These are phyloP conservation scores for Raphidocelis subcapitata DNA, from an alignment of 139 green algal species.

Conservation along the genomic window DNA sequence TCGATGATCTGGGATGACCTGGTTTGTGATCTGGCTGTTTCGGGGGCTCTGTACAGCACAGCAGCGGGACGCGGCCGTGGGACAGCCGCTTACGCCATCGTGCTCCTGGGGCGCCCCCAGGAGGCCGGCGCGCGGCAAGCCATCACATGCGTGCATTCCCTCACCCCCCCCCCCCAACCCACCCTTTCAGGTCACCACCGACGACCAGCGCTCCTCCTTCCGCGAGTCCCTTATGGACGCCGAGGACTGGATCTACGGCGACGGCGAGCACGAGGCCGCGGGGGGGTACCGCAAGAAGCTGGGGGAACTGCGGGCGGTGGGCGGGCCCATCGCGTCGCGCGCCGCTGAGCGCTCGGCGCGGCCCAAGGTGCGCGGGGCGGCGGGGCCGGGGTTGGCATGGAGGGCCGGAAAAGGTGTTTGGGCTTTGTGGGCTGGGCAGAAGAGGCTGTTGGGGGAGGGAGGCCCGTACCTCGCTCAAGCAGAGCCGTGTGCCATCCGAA, in stretches of 20 bases:
- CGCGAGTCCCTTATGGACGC: conserved; percentile 52
- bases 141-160: too few species aligned
- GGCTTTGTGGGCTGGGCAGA: not conserved
- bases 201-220: conserved; percentile 69
- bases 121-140: too few species aligned
- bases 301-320: conserved; percentile 32
- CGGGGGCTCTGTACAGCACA: not conserved
- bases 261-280: conserved; percentile 62
- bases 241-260: conserved; percentile 97
- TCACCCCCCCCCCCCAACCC: too few species aligned
- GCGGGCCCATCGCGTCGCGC: conserved; percentile 44
- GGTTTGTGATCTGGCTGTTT: not conserved
- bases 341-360: conserved; percentile 44
- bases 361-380: conserved; percentile 25
- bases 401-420: not conserved
- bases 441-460: not conserved
- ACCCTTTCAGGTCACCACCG: conserved; percentile 77
- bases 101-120: too few species aligned
- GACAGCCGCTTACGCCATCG: too few species aligned
- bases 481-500: not conserved
- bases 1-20: not conserved
- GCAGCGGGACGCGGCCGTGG: not conserved
- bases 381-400: too few species aligned
- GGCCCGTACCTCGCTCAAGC: not conserved
- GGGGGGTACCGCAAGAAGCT: conserved; percentile 26